phyloP scores from a whole-genome alignment of 768 basidiomycete species.

The Boletus huronensis region DNA sequence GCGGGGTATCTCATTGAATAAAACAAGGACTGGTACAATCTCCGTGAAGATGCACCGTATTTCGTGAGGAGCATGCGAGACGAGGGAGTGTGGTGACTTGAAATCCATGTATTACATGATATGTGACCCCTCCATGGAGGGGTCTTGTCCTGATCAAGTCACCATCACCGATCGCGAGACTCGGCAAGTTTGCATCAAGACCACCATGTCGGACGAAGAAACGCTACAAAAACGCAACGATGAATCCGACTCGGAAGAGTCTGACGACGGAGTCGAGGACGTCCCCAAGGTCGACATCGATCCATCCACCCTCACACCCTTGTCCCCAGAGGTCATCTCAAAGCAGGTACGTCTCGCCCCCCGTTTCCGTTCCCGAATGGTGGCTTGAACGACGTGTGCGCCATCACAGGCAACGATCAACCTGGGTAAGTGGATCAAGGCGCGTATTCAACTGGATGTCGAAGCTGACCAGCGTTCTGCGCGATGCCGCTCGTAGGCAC shows the following conservation, averaged over 20 bases:
- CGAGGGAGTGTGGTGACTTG: no score
- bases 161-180: slow-evolving; percentile 11
- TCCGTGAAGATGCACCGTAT: not conserved
- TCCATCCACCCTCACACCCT: slow-evolving; percentile 74
- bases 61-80: not conserved
- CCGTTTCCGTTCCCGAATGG: not conserved
- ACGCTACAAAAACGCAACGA: slow-evolving; percentile 58
- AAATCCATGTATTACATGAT: slow-evolving; percentile 15
- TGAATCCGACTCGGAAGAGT: slow-evolving; percentile 71
- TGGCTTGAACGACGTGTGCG: slow-evolving; percentile 3
- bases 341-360: slow-evolving; percentile 65
- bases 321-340: slow-evolving; percentile 87
- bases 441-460: not conserved
- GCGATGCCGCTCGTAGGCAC: slow-evolving; percentile 58
- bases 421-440: slow-evolving; percentile 51
- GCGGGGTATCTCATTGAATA: not conserved
- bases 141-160: slow-evolving; percentile 18
- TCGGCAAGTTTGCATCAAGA: not conserved
- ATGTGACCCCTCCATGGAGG: slow-evolving; percentile 5
- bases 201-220: slow-evolving; percentile 66
- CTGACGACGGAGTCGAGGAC: slow-evolving; percentile 50
- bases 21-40: not conserved
- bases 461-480: slow-evolving; percentile 6
- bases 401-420: slow-evolving; percentile 85
- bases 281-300: slow-evolving; percentile 75